Conservation (phyloP, 1,139 yeast species). For the Magnusiomyces magnusii region DNA sequence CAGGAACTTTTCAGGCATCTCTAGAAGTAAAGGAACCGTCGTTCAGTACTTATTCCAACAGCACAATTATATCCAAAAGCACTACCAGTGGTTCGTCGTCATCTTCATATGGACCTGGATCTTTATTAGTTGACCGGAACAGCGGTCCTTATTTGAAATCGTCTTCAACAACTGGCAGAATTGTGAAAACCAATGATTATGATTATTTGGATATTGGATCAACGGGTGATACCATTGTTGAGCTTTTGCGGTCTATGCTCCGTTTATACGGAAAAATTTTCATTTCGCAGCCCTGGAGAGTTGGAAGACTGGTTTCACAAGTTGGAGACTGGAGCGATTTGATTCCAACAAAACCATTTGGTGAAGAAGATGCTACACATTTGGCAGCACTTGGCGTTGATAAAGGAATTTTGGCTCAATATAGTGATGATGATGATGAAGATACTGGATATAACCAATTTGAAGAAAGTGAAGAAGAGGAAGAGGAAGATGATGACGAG, state of each 20-base stretch:
- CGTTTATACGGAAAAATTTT: conserved; percentile 61
- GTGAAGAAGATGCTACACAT: conserved; percentile 1
- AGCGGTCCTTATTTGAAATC: not conserved
- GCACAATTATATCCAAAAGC: conserved; percentile 8
- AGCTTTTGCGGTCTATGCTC: conserved; percentile 49
- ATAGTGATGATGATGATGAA: not conserved
- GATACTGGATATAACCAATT: too few relatives aligned
- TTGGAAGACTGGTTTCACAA: conserved; percentile 69
- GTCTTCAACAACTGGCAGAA: conserved; percentile 4
- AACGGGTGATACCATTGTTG: conserved; percentile 14
- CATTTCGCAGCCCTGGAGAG: conserved; percentile 83
- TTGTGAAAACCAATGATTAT: conserved; percentile 10
- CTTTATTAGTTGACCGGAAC: not conserved
- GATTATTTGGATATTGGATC: conserved; percentile 17
- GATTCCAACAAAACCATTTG: not conserved
- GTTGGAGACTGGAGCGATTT: conserved; percentile 46
- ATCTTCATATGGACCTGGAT: not conserved
- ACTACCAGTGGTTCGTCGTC: conserved; percentile 11
- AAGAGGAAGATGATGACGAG: conserved; percentile 35
- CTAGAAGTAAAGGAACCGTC: conserved; percentile 19
- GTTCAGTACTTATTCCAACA: conserved; percentile 11
- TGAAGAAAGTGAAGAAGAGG: conserved; percentile 27
- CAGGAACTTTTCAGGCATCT: conserved; percentile 51
- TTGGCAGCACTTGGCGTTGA: not conserved
- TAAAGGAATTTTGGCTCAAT: not conserved